Evolutionary conservation across 441 rosid genomes (phyloP).

Genomic region (Hura crepitans): DNA sequence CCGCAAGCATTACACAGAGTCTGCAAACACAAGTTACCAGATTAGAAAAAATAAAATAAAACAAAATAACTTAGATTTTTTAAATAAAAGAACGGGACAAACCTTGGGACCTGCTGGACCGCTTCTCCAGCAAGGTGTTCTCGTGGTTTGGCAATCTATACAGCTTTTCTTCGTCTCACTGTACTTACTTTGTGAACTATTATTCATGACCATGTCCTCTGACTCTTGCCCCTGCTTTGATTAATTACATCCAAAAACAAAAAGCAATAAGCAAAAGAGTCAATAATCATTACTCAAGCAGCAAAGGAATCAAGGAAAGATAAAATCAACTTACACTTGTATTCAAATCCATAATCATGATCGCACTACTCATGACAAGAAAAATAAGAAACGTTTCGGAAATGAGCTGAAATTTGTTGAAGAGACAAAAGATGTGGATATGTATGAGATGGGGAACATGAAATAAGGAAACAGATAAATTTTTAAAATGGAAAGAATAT

Average conservation of each 20-base stretch:
- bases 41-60: neutral
- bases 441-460: neutral
- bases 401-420: neutral
- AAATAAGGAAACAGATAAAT: too few species aligned
- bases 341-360: slow-evolving; percentile 19
- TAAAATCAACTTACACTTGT: slow-evolving; percentile 19
- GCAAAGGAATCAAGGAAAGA: neutral
- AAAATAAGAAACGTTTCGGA: neutral
- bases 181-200: slow-evolving; percentile 1
- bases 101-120: slow-evolving; percentile 97
- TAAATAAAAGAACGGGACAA: neutral
- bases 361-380: neutral
- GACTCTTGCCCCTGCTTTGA: slow-evolving; percentile 21
- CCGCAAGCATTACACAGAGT: slow-evolving; percentile 90
- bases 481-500: too few species aligned
- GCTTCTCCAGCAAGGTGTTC: slow-evolving; percentile 91
- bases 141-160: slow-evolving; percentile 72
- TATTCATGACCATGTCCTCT: slow-evolving; percentile 2
- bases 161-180: slow-evolving; percentile 52
- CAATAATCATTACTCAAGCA: neutral
- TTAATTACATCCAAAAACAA: neutral
- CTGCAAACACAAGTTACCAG: slow-evolving; percentile 30
- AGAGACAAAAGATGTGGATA: neutral
- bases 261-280: neutral
- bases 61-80: too few species aligned